Conservation (phyloP, 306 rosid genomes). For the Inga leiocalycina region DNA sequence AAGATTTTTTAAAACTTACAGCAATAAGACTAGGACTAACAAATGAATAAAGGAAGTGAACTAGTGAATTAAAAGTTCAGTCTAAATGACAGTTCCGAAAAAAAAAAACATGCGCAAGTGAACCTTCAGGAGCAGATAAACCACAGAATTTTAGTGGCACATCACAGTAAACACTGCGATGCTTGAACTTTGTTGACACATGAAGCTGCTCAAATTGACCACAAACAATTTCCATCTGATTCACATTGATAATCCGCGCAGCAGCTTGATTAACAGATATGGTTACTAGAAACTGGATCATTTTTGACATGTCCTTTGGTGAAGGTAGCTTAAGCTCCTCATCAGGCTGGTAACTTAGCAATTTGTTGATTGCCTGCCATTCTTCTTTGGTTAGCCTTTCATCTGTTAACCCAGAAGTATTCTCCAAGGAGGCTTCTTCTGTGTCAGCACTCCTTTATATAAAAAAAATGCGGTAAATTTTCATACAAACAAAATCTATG, state of each 20-base stretch:
- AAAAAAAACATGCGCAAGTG: conserved; percentile 80
- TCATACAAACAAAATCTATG: no score
- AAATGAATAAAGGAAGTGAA: no score
- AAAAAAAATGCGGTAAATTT: no score
- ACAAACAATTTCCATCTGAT: conserved; percentile 82
- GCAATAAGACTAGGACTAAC: no score
- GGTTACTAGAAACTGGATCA: conserved; percentile 71
- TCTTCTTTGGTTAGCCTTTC: conserved; percentile 85
- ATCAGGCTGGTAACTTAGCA: conserved; percentile 82
- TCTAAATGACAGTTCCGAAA: no score
- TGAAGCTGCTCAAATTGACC: conserved; percentile 90
- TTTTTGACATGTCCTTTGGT: conserved; percentile 69
- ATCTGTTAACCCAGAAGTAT: conserved; percentile 24
- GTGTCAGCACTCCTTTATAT: conserved; percentile 57
- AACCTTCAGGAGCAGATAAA: conserved; percentile 89
- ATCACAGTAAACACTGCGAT: conserved; percentile 84
- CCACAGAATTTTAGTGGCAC: conserved; percentile 82
- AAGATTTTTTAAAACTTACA: neutral
- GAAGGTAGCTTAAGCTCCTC: conserved; percentile 44
- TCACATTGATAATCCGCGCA: conserved; percentile 73
- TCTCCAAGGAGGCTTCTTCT: conserved; percentile 45
- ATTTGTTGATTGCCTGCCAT: conserved; percentile 91
- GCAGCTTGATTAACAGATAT: conserved; percentile 85
- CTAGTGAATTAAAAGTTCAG: no score
- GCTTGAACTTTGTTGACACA: conserved; percentile 80